Evolutionary conservation across 257 asterid species (phyloP).

Genomic region (Eucommia ulmoides): DNA sequence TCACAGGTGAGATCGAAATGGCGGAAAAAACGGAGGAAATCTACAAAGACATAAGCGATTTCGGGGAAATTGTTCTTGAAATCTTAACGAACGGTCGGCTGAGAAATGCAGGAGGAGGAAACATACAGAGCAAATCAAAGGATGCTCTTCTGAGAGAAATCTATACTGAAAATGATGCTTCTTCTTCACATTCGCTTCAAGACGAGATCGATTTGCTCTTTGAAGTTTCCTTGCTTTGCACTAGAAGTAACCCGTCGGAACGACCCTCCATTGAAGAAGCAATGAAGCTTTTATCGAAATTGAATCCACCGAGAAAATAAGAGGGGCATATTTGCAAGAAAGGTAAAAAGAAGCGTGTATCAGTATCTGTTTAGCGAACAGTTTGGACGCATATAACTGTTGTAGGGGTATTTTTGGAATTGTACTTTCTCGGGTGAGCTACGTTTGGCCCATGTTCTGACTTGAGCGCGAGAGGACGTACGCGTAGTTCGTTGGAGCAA

Average conservation of each 20-base stretch:
- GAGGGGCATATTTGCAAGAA: too few species aligned
- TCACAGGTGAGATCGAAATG: constrained; percentile 38
- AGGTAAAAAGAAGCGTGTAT: too few species aligned
- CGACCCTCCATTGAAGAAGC: constrained; percentile 63
- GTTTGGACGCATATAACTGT: too few species aligned
- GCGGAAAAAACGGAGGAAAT: constrained; percentile 47
- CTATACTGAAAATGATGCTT: constrained; percentile 27
- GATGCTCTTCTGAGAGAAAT: constrained; percentile 48
- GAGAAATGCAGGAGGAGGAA: constrained; percentile 22
- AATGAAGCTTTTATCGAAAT: constrained; percentile 32
- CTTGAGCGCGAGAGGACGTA: too few species aligned
- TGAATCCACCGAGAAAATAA: constrained; percentile 18
- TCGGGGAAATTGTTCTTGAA: constrained; percentile 61
- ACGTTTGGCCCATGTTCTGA: too few species aligned
- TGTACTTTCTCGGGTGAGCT: too few species aligned
- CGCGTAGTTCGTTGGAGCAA: too few species aligned
- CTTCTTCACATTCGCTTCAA: constrained; percentile 18
- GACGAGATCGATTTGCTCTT: constrained; percentile 31
- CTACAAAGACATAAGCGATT: constrained; percentile 47
- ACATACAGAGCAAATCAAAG: constrained; percentile 15
- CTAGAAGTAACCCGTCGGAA: constrained; percentile 29
- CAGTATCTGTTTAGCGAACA: too few species aligned
- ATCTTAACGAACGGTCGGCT: constrained; percentile 44
- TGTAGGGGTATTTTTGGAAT: too few species aligned
- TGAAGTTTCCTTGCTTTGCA: constrained; percentile 71